These are phyloP conservation scores for Coniochaeta prunicola DNA, from an alignment of 2,329 filamentous ascomycete species.

Conservation along the genomic window DNA sequence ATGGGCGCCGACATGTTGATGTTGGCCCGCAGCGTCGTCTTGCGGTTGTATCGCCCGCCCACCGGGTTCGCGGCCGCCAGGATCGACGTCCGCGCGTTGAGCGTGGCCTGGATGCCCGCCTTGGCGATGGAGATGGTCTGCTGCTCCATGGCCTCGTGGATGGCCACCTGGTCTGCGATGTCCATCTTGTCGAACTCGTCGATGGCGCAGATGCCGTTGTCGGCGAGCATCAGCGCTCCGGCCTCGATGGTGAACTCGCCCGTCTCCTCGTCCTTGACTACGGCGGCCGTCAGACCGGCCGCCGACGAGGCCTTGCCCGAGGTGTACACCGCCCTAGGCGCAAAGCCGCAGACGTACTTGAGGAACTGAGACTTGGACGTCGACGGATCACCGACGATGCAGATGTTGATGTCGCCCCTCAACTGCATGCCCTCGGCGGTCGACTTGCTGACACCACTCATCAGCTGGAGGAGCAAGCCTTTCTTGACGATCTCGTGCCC, in stretches of 20 bases:
- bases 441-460: constrained; percentile 90
- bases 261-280: constrained; percentile 97
- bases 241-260: constrained; percentile 98
- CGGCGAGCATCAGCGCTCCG: constrained; percentile 92
- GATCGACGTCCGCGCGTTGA: constrained; percentile 93
- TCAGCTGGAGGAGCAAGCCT: constrained; percentile 83
- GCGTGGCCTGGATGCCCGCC: constrained; percentile 93
- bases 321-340: constrained; percentile 95
- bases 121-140: constrained; percentile 99
- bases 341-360: constrained; percentile 94
- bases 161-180: constrained; percentile 91
- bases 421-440: constrained; percentile 93
- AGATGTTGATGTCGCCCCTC: constrained; percentile 97
- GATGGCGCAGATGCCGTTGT: constrained; percentile 94
- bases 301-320: constrained; percentile 96
- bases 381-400: constrained; percentile 92
- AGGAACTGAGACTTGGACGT: constrained; percentile 98
- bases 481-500: constrained; percentile 98
- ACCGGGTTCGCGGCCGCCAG: constrained; percentile 95
- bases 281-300: constrained; percentile 92
- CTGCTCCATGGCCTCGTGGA: constrained; percentile 99
- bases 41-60: constrained; percentile 93
- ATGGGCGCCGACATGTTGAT: constrained; percentile 99
- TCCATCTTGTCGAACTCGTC: constrained; percentile 99
- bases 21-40: constrained; percentile 85